Conservation (phyloP, 768 basidiomycete genomes). For the Pilatotrama ljubarskyi region DNA sequence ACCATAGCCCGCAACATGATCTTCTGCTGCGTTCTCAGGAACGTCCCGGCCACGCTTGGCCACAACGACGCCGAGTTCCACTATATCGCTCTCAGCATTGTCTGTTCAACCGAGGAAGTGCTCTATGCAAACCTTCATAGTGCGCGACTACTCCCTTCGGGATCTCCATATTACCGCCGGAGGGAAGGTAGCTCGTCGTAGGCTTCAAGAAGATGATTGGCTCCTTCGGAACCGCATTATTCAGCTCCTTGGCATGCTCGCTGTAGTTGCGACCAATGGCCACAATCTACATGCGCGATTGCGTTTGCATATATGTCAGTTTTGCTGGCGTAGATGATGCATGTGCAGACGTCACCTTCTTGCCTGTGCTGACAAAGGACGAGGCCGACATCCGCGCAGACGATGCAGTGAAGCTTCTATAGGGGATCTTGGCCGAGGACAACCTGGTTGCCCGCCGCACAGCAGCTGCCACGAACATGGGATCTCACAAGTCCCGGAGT, state of each 20-base stretch:
- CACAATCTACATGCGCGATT: constrained; percentile 62
- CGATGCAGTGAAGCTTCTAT: constrained; percentile 14
- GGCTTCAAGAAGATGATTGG: constrained; percentile 99
- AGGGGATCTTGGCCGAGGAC: background rate
- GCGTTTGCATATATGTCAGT: too few relatives aligned
- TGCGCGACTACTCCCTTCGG: constrained; percentile 83
- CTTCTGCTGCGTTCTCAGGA: constrained; percentile 63
- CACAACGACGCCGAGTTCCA: constrained; percentile 97
- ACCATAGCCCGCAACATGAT: constrained; percentile 93
- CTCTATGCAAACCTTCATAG: constrained; percentile 70
- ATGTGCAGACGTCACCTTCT: constrained; percentile 38
- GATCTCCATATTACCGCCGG: constrained; percentile 82
- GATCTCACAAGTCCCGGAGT: background rate
- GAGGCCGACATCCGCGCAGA: constrained; percentile 36
- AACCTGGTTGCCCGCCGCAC: background rate
- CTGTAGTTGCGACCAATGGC: constrained; percentile 96
- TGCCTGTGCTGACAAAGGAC: constrained; percentile 46
- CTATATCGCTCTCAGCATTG: constrained; percentile 37
- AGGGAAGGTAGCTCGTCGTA: constrained; percentile 80
- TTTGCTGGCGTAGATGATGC: background rate
- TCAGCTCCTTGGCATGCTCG: constrained; percentile 89
- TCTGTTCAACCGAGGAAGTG: too few relatives aligned
- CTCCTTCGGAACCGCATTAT: constrained; percentile 85
- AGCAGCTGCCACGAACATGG: background rate
- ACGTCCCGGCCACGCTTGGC: constrained; percentile 88